These are phyloP conservation scores for Pleurotus platypus DNA, from an alignment of 768 basidiomycete genomes.

Conservation along the genomic window DNA sequence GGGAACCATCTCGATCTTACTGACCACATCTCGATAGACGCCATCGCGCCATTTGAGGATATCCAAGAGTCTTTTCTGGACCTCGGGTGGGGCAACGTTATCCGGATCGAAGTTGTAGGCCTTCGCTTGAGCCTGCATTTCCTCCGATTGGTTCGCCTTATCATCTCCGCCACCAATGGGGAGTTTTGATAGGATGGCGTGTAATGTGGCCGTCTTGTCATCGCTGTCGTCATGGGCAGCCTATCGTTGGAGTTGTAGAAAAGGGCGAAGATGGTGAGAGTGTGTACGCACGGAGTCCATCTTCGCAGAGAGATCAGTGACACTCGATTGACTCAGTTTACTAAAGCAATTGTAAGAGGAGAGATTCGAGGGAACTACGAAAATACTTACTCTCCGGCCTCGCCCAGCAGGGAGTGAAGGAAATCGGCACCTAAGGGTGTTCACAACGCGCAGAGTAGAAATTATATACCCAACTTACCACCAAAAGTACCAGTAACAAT, in stretches of 20 bases:
- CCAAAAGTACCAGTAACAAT: constrained; percentile 70
- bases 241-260: constrained; percentile 10
- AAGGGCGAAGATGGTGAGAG: neutral
- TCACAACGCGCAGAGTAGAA: too few species aligned
- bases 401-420: constrained; percentile 59
- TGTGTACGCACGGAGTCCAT: constrained; percentile 32
- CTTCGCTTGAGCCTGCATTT: constrained; percentile 50
- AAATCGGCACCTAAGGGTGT: constrained; percentile 48
- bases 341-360: constrained; percentile 22
- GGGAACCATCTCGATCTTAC: constrained; percentile 64
- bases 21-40: constrained; percentile 47
- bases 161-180: constrained; percentile 47
- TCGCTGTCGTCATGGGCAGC: constrained; percentile 29
- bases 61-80: constrained; percentile 51
- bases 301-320: constrained; percentile 53
- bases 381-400: constrained; percentile 54
- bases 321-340: constrained; percentile 56
- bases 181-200: constrained; percentile 45
- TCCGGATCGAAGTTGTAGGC: constrained; percentile 63
- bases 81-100: constrained; percentile 60
- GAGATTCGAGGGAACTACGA: neutral
- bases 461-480: constrained; percentile 20
- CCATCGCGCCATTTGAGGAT: constrained; percentile 64
- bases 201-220: constrained; percentile 32
- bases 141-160: constrained; percentile 51